phyloP scores from a whole-genome alignment of 2,329 filamentous ascomycete species.

The Ambrosiella cleistominuta region DNA sequence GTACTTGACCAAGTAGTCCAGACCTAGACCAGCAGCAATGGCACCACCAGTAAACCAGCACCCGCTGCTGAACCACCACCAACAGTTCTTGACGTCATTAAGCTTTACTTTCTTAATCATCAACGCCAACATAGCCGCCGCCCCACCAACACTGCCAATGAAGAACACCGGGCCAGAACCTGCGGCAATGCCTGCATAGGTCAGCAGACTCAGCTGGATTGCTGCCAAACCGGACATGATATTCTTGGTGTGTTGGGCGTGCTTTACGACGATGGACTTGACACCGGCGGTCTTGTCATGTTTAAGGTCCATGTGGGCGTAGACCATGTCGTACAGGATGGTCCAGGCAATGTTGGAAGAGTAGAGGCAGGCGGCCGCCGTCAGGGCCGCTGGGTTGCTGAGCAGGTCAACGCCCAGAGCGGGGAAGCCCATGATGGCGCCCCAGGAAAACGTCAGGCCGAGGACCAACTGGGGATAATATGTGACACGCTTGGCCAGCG shows the following conservation, averaged over 20 bases:
- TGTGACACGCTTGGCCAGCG: conserved; percentile 69
- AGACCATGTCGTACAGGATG: conserved; percentile 80
- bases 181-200: conserved; percentile 47
- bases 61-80: conserved; percentile 63
- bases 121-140: conserved; percentile 38
- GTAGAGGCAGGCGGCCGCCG: conserved; percentile 54
- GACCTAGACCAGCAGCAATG: conserved; percentile 39
- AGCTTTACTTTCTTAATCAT: conserved; percentile 54
- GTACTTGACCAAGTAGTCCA: conserved; percentile 38
- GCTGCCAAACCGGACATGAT: conserved; percentile 54
- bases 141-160: conserved; percentile 47
- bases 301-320: conserved; percentile 79
- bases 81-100: conserved; percentile 48
- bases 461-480: conserved; percentile 76
- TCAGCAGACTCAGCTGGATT: conserved; percentile 51
- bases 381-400: conserved; percentile 40
- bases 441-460: conserved; percentile 77
- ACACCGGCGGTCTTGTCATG: conserved; percentile 76
- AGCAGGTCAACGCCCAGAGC: conserved; percentile 65
- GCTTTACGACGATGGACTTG: conserved; percentile 70
- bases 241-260: conserved; percentile 59
- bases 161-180: conserved; percentile 56
- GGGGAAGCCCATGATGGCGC: conserved; percentile 73
- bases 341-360: conserved; percentile 72
- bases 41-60: conserved; percentile 50